Conservation (phyloP, 2,329 filamentous ascomycete genomes). For the Lasiodiplodia hormozganensis region DNA sequence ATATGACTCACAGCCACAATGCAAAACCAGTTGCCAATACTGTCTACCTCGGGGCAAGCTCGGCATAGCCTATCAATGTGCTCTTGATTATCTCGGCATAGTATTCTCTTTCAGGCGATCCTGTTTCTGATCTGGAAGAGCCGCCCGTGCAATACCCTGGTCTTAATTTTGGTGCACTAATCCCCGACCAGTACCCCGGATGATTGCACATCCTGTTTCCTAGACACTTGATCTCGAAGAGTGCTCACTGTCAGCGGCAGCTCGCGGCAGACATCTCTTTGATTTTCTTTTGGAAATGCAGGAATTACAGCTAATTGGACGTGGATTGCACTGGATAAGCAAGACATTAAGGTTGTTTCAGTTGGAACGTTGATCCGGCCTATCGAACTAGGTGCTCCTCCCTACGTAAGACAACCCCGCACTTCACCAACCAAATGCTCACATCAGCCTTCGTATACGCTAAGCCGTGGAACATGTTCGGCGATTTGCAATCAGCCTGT, state of each 20-base stretch:
- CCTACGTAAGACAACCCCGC: neutral
- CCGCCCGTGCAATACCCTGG: neutral
- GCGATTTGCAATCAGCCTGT: neutral
- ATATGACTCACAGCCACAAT: neutral
- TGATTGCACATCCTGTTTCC: too few relatives aligned
- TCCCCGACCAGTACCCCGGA: too few relatives aligned
- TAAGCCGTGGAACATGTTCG: neutral
- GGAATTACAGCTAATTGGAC: neutral
- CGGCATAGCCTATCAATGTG: neutral
- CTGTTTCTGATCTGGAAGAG: neutral
- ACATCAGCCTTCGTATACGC: conserved; percentile 2
- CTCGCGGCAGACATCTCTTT: too few relatives aligned
- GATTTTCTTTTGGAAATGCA: neutral
- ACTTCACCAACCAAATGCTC: neutral
- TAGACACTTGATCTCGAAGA: too few relatives aligned
- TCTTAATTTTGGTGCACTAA: neutral
- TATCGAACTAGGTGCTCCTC: neutral
- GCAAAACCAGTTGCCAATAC: neutral
- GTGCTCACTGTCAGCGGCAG: neutral
- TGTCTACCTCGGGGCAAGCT: neutral
- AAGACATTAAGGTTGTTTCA: neutral
- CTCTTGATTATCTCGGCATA: neutral
- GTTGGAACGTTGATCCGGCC: neutral
- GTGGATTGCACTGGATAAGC: neutral
- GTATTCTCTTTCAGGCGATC: neutral